A percentile compares a stretch with the other conserved stretches of the same genome.
Evolutionary conservation across 257 asterid species (phyloP).

Genomic region (Solanum phureja): DNA sequence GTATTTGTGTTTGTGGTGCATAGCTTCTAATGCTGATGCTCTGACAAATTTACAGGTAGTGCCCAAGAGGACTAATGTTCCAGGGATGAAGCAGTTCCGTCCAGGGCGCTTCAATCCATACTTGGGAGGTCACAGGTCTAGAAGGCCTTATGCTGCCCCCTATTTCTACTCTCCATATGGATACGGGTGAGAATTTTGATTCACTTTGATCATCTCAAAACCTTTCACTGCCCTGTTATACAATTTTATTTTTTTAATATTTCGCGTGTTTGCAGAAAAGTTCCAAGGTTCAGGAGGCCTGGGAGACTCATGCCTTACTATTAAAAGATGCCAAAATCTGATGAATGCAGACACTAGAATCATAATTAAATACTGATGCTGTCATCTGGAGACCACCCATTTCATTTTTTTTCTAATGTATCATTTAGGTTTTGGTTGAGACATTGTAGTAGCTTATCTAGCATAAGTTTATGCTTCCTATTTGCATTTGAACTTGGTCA

Average conservation of each 20-base stretch:
- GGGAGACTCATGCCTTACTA: conserved; percentile 77
- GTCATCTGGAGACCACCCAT: not conserved
- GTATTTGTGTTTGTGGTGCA: not conserved
- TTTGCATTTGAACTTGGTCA: not conserved
- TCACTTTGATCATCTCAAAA: not conserved
- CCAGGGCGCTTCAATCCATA: conserved; percentile 71
- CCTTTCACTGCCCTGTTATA: not conserved
- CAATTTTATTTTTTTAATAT: not conserved
- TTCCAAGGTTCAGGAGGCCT: conserved; percentile 82
- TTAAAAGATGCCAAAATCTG: conserved; percentile 10
- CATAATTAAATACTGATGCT: not conserved
- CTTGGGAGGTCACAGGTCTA: conserved; percentile 37
- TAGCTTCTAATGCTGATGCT: not conserved
- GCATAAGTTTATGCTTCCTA: not conserved
- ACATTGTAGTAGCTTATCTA: not conserved
- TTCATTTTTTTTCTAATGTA: not conserved
- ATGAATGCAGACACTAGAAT: not conserved
- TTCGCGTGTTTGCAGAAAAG: conserved; percentile 49
- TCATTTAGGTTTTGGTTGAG: not conserved
- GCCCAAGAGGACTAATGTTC: conserved; percentile 88
- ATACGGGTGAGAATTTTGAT: conserved; percentile 40
- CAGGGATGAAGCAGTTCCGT: conserved; percentile 89
- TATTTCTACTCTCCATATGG: conserved; percentile 74
- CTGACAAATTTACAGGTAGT: conserved; percentile 37
- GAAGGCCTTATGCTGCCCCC: conserved; percentile 67